These are phyloP conservation scores for Notholithocarpus densiflorus DNA, from an alignment of 306 rosid genomes.

Conservation along the genomic window DNA sequence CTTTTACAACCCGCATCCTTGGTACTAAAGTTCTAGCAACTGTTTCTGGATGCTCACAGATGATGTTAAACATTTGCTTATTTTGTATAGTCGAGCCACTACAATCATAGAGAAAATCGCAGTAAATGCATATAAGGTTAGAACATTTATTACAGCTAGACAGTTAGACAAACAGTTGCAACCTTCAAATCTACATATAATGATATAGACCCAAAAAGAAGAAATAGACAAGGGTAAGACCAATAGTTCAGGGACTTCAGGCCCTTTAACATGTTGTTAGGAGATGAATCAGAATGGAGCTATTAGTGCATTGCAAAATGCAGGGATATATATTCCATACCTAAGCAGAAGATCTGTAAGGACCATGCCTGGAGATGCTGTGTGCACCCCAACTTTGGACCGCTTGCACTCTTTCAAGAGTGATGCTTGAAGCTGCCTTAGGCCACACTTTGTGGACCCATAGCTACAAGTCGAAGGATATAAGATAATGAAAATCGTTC, in stretches of 20 bases:
- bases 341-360: constrained; percentile 87
- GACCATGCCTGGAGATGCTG: constrained; percentile 99
- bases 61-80: constrained; percentile 80
- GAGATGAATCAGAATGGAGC: not conserved
- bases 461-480: constrained; percentile 46
- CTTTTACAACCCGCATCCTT: constrained; percentile 89
- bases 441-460: constrained; percentile 95
- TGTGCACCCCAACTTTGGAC: constrained; percentile 82
- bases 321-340: constrained; percentile 34
- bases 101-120: constrained; percentile 24
- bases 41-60: constrained; percentile 94
- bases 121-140: not conserved
- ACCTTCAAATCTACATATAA: not conserved
- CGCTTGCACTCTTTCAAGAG: constrained; percentile 79
- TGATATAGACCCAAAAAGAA: not conserved
- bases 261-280: not conserved
- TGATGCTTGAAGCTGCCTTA: constrained; percentile 87
- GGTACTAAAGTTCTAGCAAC: constrained; percentile 97
- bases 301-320: not conserved
- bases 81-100: constrained; percentile 87
- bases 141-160: not conserved
- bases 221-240: not conserved
- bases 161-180: not conserved
- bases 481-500: constrained; percentile 22
- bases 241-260: not conserved